Evolutionary conservation across 2,329 filamentous ascomycete genomes (phyloP), one percentile per base, ranked within the genome.

Genomic region (Colletotrichum agaves): DNA sequence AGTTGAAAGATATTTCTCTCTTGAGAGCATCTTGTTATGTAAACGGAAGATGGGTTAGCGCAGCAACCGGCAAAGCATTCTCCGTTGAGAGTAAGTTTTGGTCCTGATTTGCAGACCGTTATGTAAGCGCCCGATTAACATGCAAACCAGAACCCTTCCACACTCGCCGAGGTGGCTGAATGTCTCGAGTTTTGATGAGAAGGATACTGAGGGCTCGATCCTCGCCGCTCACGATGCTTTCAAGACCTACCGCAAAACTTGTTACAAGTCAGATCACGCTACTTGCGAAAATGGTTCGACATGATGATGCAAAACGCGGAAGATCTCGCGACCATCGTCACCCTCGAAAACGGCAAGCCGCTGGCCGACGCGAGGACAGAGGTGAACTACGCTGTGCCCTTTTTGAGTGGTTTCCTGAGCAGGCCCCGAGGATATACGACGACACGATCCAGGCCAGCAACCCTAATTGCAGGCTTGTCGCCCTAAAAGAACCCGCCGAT

Each of bases 1-100:
- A 89, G 84, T 81, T 90, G 70, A 88, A 86, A 76, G 89, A 91
- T 73, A 81, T 83, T 67, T 87, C 86, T 39, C 85, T 95, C 56
- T 84, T 94, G 73, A 93, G 91, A 78, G 85, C 86, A 70, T 84
- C 91, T 76, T 84, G 87, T 69, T 94, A 91, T 75, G 87, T 94
- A 74, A 91, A 94, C 77, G 92, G 92, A 74, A 84, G 93, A 84
- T 95, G 91, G 89, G 86, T 93, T 64, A 82, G 82, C 72, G 91
- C 91, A 69, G 85, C 88, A 73, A 92, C 90, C 1, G 89, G 90
- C 70, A 86, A 92, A 83, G 91, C 87, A 49, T 95, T 94, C 75
- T 86, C 92, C 73, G 89, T 94, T 64, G 83, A 85, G 71, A 88
- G 88, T 89, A 17, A 59, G 65, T 44, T 21, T 13, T 19, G 12